phyloP scores from a whole-genome alignment of 1,284 basidiomycete genomes.

The Rhodotorula sp. region DNA sequence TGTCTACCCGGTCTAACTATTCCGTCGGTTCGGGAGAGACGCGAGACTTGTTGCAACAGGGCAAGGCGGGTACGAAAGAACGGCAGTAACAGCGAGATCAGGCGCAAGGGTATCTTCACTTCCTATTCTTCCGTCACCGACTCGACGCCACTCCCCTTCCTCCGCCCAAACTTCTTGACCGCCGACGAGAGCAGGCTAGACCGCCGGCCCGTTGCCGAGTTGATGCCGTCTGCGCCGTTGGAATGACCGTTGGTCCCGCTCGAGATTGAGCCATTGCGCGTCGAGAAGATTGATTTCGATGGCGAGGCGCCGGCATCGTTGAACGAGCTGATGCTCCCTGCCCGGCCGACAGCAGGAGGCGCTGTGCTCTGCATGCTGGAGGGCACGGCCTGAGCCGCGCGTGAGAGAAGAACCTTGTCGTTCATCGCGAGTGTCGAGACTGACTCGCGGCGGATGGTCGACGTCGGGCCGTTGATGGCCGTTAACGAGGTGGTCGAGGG shows the following conservation, averaged over 20 bases:
- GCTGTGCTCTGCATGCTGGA: not conserved
- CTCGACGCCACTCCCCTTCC: not conserved
- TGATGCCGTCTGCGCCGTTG: not conserved
- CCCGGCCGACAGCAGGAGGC: not conserved
- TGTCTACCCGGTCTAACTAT: too few species aligned
- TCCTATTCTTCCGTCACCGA: not conserved
- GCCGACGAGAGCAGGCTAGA: slow-evolving; percentile 2
- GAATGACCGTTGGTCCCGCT: not conserved
- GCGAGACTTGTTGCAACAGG: not conserved
- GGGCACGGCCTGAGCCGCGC: not conserved
- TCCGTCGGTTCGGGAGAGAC: too few species aligned
- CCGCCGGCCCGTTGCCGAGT: not conserved
- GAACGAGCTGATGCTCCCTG: not conserved
- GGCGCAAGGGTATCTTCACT: not conserved
- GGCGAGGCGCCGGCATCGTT: not conserved
- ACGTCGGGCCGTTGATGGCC: too few species aligned
- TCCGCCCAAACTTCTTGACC: slow-evolving; percentile 15
- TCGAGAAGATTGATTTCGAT: not conserved
- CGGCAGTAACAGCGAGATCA: not conserved
- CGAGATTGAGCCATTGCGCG: not conserved
- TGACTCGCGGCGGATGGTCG: not conserved
- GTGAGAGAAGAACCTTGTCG: not conserved
- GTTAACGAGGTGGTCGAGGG: not conserved
- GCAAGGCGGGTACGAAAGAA: not conserved
- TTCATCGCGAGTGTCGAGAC: slow-evolving; percentile 1